Evolutionary conservation across 768 basidiomycete species (phyloP), one percentile per base, ranked within the genome.

Genomic region (Psilocybe cyanescens): DNA sequence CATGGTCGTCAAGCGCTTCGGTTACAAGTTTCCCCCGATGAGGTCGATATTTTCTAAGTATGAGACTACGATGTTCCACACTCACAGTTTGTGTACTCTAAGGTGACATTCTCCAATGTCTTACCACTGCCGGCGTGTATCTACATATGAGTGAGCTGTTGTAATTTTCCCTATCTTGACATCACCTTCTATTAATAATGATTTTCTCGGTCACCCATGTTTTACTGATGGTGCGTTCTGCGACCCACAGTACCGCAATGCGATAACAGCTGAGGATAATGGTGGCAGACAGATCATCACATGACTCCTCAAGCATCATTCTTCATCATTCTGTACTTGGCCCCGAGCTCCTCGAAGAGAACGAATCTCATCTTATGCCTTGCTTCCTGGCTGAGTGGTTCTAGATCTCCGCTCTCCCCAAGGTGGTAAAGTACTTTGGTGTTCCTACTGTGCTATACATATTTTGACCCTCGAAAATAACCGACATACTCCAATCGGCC

Each of bases 261-360:
- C 41, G n/a, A n/a, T 14, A 44, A 44, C 14, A 17, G 51, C 19
- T 14, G 47, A 52, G 41, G 63, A 61, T 57, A 35, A 39, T 35
- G n/a, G 35, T 50, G 47, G 37, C 37, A 50, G 33, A 58, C 57
- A 39, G 41, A 49, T 17, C 33, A 49, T 64, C 60, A 39, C 63
- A 64, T 56, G 48, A 53, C n/a, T 57, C 39, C 11, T n/a, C 24
- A 24, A 24, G 24, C 24, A 2, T 24, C 45, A 19, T 52, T 57
- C 24, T 33, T 58, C 64, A 65, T 65, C 64, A 65, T 62, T 65
- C 61, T 60, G 39, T 55, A 44, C 61, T 46, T 46, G 39, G 45
- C 19, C 57, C 59, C 59, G 57, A 55, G 39, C 50, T 61, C 53
- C 33, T 59, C 39, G 44, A 61, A 37, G 24, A 60, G 60, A 52